Evolutionary conservation across 1,284 basidiomycete species (phyloP).

Genomic region (Athelia sp.): DNA sequence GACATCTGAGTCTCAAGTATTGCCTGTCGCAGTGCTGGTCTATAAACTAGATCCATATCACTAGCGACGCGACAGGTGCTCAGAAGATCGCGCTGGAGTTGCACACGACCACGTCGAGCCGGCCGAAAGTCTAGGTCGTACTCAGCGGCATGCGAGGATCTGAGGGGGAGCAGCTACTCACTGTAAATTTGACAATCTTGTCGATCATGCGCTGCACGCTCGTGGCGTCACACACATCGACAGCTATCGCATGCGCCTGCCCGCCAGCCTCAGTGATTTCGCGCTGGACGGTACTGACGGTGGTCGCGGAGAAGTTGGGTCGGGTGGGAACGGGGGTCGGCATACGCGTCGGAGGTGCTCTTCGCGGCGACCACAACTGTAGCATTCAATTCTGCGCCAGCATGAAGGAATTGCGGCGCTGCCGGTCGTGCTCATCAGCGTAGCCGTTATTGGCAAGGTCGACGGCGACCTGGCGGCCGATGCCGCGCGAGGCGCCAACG

Average conservation of each 20-base stretch:
- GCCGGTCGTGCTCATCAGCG: background rate
- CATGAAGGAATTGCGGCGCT: too few relatives aligned
- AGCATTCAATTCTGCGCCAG: too few relatives aligned
- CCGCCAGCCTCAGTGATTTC: constrained; percentile 12
- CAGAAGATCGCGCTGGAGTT: constrained; percentile 14
- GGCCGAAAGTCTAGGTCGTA: constrained; percentile 1
- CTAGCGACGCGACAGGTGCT: constrained; percentile 9
- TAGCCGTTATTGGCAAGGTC: constrained; percentile 7
- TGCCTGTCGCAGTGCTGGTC: too few relatives aligned
- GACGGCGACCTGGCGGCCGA: constrained; percentile 13
- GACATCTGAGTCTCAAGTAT: too few relatives aligned
- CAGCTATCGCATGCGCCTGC: constrained; percentile 6
- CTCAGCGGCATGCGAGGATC: background rate
- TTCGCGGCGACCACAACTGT: constrained; percentile 12
- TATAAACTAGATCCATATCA: too few relatives aligned
- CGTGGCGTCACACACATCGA: too few relatives aligned
- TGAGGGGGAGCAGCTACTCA: background rate
- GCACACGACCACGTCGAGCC: too few relatives aligned
- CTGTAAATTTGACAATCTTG: background rate
- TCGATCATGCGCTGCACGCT: constrained; percentile 4
- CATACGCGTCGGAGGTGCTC: constrained; percentile 7
- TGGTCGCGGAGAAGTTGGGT: constrained; percentile 9
- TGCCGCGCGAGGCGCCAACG: constrained; percentile 20
- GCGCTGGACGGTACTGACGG: constrained; percentile 10
- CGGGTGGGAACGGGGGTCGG: constrained; percentile 10